Evolutionary conservation across 176 grass and related monocot genomes (phyloP).

Genomic region (Canna indica): DNA sequence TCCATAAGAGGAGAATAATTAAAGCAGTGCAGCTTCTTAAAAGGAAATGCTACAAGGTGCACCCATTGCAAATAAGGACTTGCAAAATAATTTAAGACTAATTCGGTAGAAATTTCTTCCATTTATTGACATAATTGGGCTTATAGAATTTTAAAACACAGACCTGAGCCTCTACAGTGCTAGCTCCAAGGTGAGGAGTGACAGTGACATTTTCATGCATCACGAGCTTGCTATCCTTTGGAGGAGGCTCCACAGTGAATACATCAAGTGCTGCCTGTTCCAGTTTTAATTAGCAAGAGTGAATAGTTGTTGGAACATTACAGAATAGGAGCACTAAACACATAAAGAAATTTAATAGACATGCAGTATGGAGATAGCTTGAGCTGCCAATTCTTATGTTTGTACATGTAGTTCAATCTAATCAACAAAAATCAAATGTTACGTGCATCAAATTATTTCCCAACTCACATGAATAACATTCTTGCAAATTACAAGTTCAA

Average conservation of each 20-base stretch:
- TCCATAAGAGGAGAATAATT: neutral
- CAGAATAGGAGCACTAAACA: neutral
- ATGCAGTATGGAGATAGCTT: neutral
- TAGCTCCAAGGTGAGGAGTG: slow-evolving; percentile 20
- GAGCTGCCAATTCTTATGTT: neutral
- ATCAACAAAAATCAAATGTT: neutral
- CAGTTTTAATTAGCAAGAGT: neutral
- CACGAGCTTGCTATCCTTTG: slow-evolving; percentile 10
- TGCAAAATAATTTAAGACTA: neutral
- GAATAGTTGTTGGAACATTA: neutral
- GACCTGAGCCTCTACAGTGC: slow-evolving; percentile 20
- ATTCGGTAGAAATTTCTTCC: no score
- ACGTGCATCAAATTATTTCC: neutral
- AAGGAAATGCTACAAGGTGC: neutral
- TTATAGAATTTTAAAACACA: neutral
- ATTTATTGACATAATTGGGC: no score
- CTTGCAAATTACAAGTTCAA: neutral
- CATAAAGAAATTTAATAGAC: neutral
- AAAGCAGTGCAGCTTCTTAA: neutral
- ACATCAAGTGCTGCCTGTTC: slow-evolving; percentile 19
- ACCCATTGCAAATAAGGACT: neutral
- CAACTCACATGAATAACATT: neutral
- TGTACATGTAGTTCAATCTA: neutral
- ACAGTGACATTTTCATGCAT: slow-evolving; percentile 12
- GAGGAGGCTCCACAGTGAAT: slow-evolving; percentile 4